Evolutionary conservation across 2,329 filamentous ascomycete species (phyloP).

Genomic region (Colletotrichum lentis): DNA sequence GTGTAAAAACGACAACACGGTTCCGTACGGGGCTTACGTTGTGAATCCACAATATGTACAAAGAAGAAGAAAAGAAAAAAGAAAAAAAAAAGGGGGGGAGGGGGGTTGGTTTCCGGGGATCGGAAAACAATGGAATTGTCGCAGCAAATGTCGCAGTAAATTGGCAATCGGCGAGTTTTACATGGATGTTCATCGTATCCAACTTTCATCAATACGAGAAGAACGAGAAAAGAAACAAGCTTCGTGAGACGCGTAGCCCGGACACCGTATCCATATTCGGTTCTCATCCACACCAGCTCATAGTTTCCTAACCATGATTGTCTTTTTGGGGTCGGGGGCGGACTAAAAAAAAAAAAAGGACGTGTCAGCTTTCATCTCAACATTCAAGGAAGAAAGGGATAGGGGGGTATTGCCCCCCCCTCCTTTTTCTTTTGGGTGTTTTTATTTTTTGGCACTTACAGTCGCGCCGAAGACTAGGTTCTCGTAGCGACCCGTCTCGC

Average conservation of each 20-base stretch:
- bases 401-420: too few species aligned
- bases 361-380: constrained; percentile 8
- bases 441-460: constrained; percentile 26
- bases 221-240: background rate
- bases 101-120: too few species aligned
- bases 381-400: too few species aligned
- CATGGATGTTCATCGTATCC: too few species aligned
- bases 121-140: too few species aligned
- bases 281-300: background rate
- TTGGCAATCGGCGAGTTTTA: background rate
- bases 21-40: background rate
- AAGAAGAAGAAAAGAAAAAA: background rate
- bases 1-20: background rate
- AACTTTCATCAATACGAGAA: too few species aligned
- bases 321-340: constrained; percentile 23
- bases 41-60: too few species aligned
- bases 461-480: constrained; percentile 10
- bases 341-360: background rate
- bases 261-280: background rate
- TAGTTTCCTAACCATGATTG: constrained; percentile 30
- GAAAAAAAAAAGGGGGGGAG: too few species aligned
- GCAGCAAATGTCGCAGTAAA: too few species aligned
- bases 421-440: too few species aligned
- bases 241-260: background rate
- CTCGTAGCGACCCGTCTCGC: constrained; percentile 22